A percentile compares a stretch with the other conserved stretches of the same genome.
Conservation (phyloP, 2,329 filamentous ascomycete genomes). For the Diplodia scrobiculata region DNA sequence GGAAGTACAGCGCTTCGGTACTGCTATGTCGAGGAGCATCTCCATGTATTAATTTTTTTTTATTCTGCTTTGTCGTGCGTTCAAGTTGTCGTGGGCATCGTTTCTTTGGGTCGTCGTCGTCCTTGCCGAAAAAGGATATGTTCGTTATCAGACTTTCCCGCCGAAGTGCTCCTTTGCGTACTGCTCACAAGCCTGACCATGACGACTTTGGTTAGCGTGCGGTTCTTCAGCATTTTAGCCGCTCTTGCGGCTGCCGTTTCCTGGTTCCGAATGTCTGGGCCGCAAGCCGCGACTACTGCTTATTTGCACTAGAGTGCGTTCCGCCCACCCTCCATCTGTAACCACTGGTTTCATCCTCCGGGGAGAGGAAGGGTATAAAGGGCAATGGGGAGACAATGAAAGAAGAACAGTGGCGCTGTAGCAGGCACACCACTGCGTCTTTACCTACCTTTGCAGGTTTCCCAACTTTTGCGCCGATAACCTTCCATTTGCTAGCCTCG, state of each 20-base stretch:
- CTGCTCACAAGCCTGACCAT: slow-evolving; percentile 73
- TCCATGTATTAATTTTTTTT: not conserved
- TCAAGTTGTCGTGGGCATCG: not conserved
- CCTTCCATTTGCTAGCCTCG: slow-evolving; percentile 98
- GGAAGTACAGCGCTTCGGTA: not conserved
- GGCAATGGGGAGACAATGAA: not conserved
- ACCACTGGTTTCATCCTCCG: slow-evolving; percentile 3
- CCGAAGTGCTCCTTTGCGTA: slow-evolving; percentile 95
- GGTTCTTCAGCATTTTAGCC: slow-evolving; percentile 21
- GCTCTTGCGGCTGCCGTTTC: not conserved
- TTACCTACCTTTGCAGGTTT: slow-evolving; percentile 86
- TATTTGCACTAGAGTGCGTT: not conserved
- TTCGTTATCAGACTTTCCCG: slow-evolving; percentile 39
- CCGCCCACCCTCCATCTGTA: slow-evolving; percentile 5
- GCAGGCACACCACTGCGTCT: slow-evolving; percentile 15
- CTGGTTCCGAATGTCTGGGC: slow-evolving; percentile 6
- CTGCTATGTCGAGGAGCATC: slow-evolving; percentile 6
- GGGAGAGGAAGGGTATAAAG: not conserved
- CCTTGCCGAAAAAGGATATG: not conserved
- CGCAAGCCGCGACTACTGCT: not conserved
- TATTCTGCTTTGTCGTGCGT: slow-evolving; percentile 8
- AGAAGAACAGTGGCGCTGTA: slow-evolving; percentile 16
- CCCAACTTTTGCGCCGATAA: slow-evolving; percentile 92
- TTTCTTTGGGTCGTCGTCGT: not conserved
- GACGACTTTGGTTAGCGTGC: slow-evolving; percentile 24